Percentiles rank a stretch among this genome's conserved stretches.
phyloP scores from a whole-genome alignment of 345 rosid species.

The Clausena lansium region DNA sequence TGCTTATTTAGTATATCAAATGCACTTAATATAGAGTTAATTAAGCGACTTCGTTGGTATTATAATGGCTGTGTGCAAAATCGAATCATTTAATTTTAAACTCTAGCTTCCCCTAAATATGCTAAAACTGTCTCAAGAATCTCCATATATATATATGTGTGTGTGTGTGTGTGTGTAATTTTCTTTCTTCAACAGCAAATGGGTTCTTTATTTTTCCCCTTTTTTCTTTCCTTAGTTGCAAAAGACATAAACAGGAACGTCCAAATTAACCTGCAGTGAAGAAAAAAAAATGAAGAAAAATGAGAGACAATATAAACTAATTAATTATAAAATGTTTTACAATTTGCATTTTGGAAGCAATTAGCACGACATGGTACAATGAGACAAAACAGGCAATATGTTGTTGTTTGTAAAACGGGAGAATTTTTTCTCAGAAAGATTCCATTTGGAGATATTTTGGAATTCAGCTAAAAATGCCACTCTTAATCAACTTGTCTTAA shows the following conservation, averaged over 20 bases:
- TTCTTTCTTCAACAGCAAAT: not conserved
- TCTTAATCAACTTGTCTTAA: not conserved
- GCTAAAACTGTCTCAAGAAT: not conserved
- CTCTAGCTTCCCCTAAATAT: not conserved
- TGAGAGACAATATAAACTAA: too few species aligned
- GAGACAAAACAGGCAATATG: not conserved
- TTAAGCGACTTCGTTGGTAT: not conserved
- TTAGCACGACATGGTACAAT: not conserved
- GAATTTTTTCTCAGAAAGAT: not conserved
- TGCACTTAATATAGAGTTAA: not conserved
- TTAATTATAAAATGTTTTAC: not conserved
- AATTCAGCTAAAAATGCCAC: not conserved
- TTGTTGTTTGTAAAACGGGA: not conserved
- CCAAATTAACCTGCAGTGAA: not conserved
- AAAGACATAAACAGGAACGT: not conserved
- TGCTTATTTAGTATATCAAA: not conserved
- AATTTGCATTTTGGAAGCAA: not conserved
- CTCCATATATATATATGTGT: not conserved
- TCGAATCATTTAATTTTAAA: not conserved
- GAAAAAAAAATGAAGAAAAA: too few species aligned
- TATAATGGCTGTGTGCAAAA: not conserved
- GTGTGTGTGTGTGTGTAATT: too few species aligned
- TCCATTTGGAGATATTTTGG: not conserved
- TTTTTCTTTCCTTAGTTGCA: not conserved
- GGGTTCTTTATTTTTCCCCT: fast-evolving